These are phyloP conservation scores for Pyrus betulifolia DNA, from an alignment of 306 rosid genomes.

Conservation along the genomic window DNA sequence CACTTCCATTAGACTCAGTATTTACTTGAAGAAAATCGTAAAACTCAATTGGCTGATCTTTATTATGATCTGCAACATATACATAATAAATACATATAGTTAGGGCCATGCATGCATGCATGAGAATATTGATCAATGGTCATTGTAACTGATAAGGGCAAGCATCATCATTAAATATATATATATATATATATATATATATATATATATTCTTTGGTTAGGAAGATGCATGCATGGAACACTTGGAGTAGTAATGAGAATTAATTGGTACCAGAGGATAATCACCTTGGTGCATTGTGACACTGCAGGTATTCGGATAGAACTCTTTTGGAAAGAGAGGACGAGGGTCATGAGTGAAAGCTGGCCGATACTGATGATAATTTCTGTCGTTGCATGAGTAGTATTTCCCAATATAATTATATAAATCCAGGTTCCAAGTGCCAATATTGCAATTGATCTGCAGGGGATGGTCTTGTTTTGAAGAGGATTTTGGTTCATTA, in stretches of 20 bases:
- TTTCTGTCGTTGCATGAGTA: not conserved
- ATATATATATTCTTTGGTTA: not conserved
- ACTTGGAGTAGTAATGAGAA: not conserved
- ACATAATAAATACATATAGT: not conserved
- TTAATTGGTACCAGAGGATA: not conserved
- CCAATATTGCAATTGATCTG: slow-evolving; percentile 3
- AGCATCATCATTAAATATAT: not conserved
- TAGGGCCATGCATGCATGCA: not conserved
- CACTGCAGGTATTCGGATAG: not conserved
- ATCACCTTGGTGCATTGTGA: slow-evolving; percentile 8
- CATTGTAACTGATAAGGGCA: not conserved
- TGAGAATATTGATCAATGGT: not conserved
- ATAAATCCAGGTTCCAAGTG: slow-evolving; percentile 18
- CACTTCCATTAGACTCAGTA: slow-evolving; percentile 64
- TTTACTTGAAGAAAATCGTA: slow-evolving; percentile 81
- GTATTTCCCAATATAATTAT: slow-evolving; percentile 28
- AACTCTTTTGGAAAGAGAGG: not conserved
- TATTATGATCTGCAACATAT: slow-evolving; percentile 39
- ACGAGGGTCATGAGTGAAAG: slow-evolving; percentile 1
- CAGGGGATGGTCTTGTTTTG: slow-evolving; percentile 1
- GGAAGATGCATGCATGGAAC: not conserved
- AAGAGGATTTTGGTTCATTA: not conserved
- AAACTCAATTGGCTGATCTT: slow-evolving; percentile 49
- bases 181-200: not conserved
- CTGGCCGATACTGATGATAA: not conserved